phyloP scores from a whole-genome alignment of 2,329 filamentous ascomycete genomes.

The Penicillium brasilianum region DNA sequence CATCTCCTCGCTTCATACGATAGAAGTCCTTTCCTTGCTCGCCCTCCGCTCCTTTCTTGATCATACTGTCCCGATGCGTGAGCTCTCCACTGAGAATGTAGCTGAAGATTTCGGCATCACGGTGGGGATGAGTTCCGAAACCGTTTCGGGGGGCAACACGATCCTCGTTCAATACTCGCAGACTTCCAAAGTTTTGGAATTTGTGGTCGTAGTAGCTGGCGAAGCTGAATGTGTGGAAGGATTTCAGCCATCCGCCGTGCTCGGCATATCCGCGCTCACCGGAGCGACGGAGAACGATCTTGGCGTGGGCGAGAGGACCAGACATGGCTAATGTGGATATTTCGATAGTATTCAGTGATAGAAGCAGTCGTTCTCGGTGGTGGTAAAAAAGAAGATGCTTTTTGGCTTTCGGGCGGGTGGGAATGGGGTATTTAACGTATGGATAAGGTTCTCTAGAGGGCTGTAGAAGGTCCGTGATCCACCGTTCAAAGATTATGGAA shows the following conservation, averaged over 20 bases:
- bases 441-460: constrained; percentile 1
- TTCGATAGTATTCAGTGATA: too few relatives aligned
- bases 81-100: constrained; percentile 86
- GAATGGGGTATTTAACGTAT: constrained; percentile 4
- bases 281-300: constrained; percentile 76
- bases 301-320: constrained; percentile 68
- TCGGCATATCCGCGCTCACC: constrained; percentile 74
- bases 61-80: constrained; percentile 86
- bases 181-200: constrained; percentile 72
- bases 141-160: constrained; percentile 74
- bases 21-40: constrained; percentile 67
- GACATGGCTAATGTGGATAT: constrained; percentile 55
- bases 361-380: neutral
- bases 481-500: constrained; percentile 5
- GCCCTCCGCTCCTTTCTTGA: constrained; percentile 69
- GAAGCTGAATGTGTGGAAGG: constrained; percentile 86
- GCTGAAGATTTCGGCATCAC: constrained; percentile 87
- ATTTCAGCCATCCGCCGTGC: constrained; percentile 86
- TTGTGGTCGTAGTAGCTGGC: constrained; percentile 71
- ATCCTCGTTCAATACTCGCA: constrained; percentile 89
- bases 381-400: neutral
- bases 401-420: neutral
- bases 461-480: constrained; percentile 3
- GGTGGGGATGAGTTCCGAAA: constrained; percentile 84
- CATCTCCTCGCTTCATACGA: constrained; percentile 76